phyloP scores from a whole-genome alignment of 208 protist species.

The Wallacemonas sp. region DNA sequence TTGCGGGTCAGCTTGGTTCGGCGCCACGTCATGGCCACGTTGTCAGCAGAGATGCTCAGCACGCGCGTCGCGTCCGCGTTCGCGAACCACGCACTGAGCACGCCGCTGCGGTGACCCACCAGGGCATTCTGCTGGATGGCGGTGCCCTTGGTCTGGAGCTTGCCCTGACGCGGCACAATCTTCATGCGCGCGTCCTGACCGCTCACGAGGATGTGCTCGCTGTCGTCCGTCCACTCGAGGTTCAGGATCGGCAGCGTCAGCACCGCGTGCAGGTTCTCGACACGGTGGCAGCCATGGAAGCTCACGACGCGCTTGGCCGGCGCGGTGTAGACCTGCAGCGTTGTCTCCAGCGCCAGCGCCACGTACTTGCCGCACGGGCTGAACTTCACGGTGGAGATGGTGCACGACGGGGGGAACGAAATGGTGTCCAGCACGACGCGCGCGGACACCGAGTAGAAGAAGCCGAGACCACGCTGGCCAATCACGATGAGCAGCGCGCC shows the following conservation, averaged over 20 bases:
- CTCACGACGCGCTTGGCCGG: conserved; percentile 81
- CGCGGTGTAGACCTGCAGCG: conserved; percentile 86
- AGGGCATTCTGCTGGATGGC: conserved; percentile 79
- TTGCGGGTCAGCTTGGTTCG: conserved; percentile 64
- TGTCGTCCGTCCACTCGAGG: conserved; percentile 86
- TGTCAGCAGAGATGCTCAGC: conserved; percentile 81
- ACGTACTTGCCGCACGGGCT: conserved; percentile 89
- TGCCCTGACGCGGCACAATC: conserved; percentile 82
- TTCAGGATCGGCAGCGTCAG: conserved; percentile 77
- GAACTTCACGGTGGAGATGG: conserved; percentile 71
- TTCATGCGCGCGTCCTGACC: conserved; percentile 89
- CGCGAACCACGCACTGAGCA: conserved; percentile 89
- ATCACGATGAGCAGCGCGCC: conserved; percentile 80
- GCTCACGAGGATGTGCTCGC: conserved; percentile 81
- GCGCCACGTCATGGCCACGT: conserved; percentile 81
- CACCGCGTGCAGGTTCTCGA: conserved; percentile 84
- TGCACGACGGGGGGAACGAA: conserved; percentile 81
- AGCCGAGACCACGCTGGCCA: conserved; percentile 79
- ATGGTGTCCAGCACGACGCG: conserved; percentile 88
- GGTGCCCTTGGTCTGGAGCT: conserved; percentile 73
- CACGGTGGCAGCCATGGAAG: conserved; percentile 86
- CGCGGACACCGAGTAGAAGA: conserved; percentile 88
- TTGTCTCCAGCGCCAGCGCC: conserved; percentile 84
- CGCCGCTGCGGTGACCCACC: conserved; percentile 84
- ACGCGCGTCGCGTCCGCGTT: conserved; percentile 48